Percentiles rank a stretch among this genome's conserved stretches.
phyloP scores from a whole-genome alignment of 306 rosid species.

The Lupinus albus region DNA sequence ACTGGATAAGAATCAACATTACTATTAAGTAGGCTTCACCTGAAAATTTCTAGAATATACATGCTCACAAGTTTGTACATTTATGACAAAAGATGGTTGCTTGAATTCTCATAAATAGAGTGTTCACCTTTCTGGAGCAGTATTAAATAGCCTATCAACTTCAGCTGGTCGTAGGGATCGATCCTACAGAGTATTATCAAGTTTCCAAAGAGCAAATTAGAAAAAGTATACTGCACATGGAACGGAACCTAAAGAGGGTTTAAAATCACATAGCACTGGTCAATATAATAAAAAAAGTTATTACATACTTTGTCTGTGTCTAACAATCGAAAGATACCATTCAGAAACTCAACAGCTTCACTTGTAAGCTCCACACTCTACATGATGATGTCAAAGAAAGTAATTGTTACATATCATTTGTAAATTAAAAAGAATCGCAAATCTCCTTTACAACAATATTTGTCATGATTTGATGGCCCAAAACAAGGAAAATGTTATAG shows the following conservation, averaged over 20 bases:
- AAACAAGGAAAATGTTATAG: constrained; percentile 28
- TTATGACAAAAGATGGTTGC: not conserved
- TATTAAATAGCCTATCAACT: constrained; percentile 72
- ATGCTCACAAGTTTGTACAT: constrained; percentile 10
- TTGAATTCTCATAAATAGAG: constrained; percentile 11
- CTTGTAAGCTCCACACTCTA: constrained; percentile 85
- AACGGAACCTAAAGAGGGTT: constrained; percentile 33
- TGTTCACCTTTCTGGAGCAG: constrained; percentile 87
- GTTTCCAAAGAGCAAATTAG: constrained; percentile 41
- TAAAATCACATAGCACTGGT: constrained; percentile 32
- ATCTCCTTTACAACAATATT: constrained; percentile 22
- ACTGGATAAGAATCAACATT: not conserved
- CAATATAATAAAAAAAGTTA: constrained; percentile 30
- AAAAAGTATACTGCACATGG: constrained; percentile 30
- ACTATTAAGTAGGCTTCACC: not conserved
- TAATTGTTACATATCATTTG: constrained; percentile 20
- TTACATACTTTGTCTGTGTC: constrained; percentile 75
- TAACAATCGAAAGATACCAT: constrained; percentile 68
- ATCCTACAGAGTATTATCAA: constrained; percentile 61
- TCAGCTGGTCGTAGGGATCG: constrained; percentile 68
- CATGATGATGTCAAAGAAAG: constrained; percentile 44
- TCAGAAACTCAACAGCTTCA: constrained; percentile 78
- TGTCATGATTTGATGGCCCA: constrained; percentile 10
- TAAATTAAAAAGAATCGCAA: constrained; percentile 25
- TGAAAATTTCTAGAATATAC: not conserved